phyloP scores from a whole-genome alignment of 2,329 filamentous ascomycete species.

The Dactylellina haptotyla region DNA sequence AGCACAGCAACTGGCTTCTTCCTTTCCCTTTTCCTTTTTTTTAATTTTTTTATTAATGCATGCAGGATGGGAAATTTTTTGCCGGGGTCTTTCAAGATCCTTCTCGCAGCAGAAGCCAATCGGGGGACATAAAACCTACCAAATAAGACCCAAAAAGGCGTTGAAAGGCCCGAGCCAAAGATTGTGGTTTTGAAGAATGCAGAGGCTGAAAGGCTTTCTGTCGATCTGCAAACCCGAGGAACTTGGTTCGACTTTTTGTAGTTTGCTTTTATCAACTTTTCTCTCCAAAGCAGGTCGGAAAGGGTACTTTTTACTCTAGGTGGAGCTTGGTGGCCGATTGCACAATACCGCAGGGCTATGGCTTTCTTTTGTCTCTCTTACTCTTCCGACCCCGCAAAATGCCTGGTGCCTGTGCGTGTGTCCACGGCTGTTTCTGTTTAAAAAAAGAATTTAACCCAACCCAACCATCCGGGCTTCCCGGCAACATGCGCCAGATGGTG shows the following conservation, averaged over 20 bases:
- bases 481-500: conserved; percentile 44
- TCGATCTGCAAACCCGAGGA: conserved; percentile 36
- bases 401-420: conserved; percentile 52
- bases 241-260: conserved; percentile 30
- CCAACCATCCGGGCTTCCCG: conserved; percentile 54
- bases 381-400: conserved; percentile 52
- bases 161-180: conserved; percentile 9
- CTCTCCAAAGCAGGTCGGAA: conserved; percentile 21
- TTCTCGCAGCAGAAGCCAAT: conserved; percentile 31
- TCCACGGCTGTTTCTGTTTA: conserved; percentile 53
- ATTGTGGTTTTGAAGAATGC: conserved; percentile 42
- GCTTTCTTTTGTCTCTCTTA: conserved; percentile 19
- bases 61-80: conserved; percentile 40
- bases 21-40: too few relatives aligned
- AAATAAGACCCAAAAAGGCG: conserved; percentile 30
- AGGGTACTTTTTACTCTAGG: conserved; percentile 27
- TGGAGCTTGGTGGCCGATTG: conserved; percentile 44
- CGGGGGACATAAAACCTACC: conserved; percentile 48
- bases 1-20: too few relatives aligned
- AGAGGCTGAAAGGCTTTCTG: conserved; percentile 38
- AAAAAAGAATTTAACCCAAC: conserved; percentile 45
- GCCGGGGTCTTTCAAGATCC: conserved; percentile 38
- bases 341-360: conserved; percentile 52
- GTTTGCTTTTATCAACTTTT: conserved; percentile 13
- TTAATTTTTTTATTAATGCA: conserved; percentile 40